Conservation (phyloP, 2,329 filamentous ascomycete species). For the Lasiodiplodia theobromae region DNA sequence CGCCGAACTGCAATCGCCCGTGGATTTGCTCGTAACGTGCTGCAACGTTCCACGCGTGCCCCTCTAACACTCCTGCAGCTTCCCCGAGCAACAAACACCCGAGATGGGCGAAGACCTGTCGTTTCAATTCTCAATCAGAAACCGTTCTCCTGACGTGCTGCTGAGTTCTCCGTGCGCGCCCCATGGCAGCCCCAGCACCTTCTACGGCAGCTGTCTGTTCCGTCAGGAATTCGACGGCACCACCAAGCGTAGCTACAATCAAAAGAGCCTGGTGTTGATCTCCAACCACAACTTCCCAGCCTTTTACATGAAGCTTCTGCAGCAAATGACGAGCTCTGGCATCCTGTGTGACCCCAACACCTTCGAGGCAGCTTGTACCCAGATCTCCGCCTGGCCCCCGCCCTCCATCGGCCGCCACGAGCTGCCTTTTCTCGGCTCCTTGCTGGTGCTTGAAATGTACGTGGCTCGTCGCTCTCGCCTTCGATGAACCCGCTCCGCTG, state of each 20-base stretch:
- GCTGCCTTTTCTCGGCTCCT: constrained; percentile 48
- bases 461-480: constrained; percentile 8
- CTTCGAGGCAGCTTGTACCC: constrained; percentile 46
- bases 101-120: constrained; percentile 48
- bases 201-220: constrained; percentile 49
- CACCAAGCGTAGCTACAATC: constrained; percentile 53
- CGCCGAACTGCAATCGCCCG: not conserved
- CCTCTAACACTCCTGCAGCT: constrained; percentile 37
- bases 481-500: not conserved
- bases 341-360: constrained; percentile 49
- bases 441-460: constrained; percentile 47
- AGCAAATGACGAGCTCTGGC: constrained; percentile 46
- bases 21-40: not conserved
- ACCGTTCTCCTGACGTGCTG: constrained; percentile 64
- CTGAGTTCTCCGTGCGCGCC: constrained; percentile 47
- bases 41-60: not conserved
- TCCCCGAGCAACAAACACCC: constrained; percentile 52
- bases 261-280: constrained; percentile 49
- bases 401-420: constrained; percentile 47
- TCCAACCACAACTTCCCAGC: constrained; percentile 50
- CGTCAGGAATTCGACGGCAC: constrained; percentile 50
- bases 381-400: constrained; percentile 47
- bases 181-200: constrained; percentile 46
- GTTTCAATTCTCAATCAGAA: constrained; percentile 51
- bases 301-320: constrained; percentile 45